Evolutionary conservation across 2,329 filamentous ascomycete species (phyloP).

Genomic region (Alternaria viburni): DNA sequence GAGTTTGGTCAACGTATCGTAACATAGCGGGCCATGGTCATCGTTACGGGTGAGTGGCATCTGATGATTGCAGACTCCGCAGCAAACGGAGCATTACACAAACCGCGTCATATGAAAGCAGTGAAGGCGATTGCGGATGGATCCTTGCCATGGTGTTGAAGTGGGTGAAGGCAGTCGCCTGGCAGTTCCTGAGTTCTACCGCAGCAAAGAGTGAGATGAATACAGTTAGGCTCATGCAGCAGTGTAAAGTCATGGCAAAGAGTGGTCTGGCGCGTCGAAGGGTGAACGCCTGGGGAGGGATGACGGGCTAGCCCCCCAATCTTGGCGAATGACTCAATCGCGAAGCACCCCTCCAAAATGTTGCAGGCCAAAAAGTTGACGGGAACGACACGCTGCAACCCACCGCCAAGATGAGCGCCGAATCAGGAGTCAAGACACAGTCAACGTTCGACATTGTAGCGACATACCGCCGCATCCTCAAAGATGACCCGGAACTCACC

Average conservation of each 20-base stretch:
- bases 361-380: conserved; percentile 8
- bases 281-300: not conserved
- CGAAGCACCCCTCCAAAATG: conserved; percentile 28
- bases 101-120: not conserved
- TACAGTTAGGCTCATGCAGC: not conserved
- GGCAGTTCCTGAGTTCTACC: not conserved
- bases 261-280: not conserved
- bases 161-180: not conserved
- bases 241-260: not conserved
- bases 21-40: not conserved
- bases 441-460: conserved; percentile 63
- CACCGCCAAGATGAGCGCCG: conserved; percentile 32
- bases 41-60: not conserved
- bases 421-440: conserved; percentile 21
- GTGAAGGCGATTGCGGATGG: not conserved
- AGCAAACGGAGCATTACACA: not conserved
- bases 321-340: conserved; percentile 21
- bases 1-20: not conserved
- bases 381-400: not conserved
- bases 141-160: not conserved
- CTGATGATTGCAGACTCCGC: not conserved
- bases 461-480: conserved; percentile 69
- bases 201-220: not conserved
- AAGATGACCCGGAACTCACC: conserved; percentile 80
- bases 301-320: not conserved